phyloP scores from a whole-genome alignment of 257 asterid genomes.

The Solanum ahanhuiri region DNA sequence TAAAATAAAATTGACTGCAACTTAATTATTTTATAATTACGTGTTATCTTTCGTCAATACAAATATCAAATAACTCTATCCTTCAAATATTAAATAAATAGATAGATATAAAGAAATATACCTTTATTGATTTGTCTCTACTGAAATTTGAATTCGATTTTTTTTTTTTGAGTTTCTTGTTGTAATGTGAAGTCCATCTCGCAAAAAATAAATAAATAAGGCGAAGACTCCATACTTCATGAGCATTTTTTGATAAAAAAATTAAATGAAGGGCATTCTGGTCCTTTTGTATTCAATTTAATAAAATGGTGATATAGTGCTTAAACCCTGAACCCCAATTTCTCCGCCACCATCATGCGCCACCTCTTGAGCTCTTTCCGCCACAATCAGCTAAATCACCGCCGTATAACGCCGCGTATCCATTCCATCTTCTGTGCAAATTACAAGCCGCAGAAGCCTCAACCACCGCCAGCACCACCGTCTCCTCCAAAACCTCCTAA shows the following conservation, averaged over 20 bases:
- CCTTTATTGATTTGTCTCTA: background rate
- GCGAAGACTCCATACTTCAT: background rate
- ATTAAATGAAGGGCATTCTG: background rate
- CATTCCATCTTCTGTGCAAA: constrained; percentile 23
- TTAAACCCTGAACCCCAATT: constrained; percentile 1
- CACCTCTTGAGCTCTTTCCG: constrained; percentile 45
- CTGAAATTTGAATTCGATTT: background rate
- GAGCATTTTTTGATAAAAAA: background rate
- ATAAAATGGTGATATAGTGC: background rate
- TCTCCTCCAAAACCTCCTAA: constrained; percentile 79
- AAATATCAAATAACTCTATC: background rate
- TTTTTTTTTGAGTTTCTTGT: background rate
- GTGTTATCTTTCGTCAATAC: background rate
- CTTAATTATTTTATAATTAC: background rate
- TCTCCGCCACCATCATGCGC: constrained; percentile 42
- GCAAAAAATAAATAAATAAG: background rate
- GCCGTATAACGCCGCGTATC: background rate
- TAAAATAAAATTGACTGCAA: fast-evolving
- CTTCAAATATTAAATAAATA: background rate
- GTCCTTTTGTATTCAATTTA: background rate
- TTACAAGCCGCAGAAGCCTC: constrained; percentile 70
- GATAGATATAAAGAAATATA: background rate
- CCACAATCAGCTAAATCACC: constrained; percentile 23
- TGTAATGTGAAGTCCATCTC: too few relatives aligned
- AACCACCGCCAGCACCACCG: constrained; percentile 62